phyloP scores from a whole-genome alignment of 352 stramenopile species.

The Globisporangium carolinianum region DNA sequence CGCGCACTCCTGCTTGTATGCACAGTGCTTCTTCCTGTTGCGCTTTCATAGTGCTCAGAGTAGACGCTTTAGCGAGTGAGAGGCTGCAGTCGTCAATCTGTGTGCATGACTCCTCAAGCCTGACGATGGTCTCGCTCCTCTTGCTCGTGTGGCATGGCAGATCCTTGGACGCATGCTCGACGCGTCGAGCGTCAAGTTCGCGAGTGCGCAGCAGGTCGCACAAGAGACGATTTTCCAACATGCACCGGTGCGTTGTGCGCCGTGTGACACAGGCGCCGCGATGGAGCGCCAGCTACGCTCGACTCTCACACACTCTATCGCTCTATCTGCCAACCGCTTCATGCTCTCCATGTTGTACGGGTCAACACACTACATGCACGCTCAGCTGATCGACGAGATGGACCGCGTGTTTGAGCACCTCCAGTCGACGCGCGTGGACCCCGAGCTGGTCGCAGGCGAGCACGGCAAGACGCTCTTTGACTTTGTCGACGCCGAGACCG shows the following conservation, averaged over 20 bases:
- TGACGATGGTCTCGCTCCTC: background rate
- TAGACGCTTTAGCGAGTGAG: background rate
- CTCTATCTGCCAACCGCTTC: background rate
- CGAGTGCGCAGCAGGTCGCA: conserved; percentile 35
- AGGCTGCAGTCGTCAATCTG: too few relatives aligned
- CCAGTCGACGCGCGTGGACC: conserved; percentile 37
- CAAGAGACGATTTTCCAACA: conserved; percentile 53
- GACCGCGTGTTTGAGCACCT: conserved; percentile 69
- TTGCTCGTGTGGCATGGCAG: conserved; percentile 10
- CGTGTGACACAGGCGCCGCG: background rate
- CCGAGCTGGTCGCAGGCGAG: conserved; percentile 45
- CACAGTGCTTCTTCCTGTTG: background rate
- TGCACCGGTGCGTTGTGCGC: conserved; percentile 24
- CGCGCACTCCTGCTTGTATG: background rate
- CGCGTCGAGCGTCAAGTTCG: conserved; percentile 54
- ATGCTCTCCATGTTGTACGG: background rate
- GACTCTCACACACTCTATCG: background rate
- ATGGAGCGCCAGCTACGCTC: background rate
- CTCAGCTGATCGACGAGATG: conserved; percentile 66
- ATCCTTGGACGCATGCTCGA: conserved; percentile 60
- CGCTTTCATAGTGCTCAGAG: background rate
- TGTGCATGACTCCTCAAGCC: too few relatives aligned
- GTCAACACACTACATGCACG: background rate
- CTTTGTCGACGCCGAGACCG: conserved; percentile 78
- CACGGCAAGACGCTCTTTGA: conserved; percentile 73